phyloP scores from a whole-genome alignment of 73 alveolate genomes.

The Blepharisma stoltei region DNA sequence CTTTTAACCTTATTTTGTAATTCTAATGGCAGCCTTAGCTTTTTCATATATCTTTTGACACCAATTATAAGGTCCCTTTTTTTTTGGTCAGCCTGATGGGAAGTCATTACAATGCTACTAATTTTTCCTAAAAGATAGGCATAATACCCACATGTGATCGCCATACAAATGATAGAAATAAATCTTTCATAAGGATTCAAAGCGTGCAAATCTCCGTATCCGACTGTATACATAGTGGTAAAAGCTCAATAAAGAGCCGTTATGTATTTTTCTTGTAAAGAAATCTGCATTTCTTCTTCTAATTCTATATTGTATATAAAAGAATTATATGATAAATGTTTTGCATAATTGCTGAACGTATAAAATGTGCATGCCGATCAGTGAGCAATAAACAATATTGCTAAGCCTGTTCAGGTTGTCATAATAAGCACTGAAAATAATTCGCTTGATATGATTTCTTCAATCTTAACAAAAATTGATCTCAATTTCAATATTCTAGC shows the following conservation, averaged over 20 bases:
- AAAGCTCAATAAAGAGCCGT: conserved; percentile 25
- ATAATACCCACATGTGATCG: not conserved
- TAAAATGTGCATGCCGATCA: conserved; percentile 17
- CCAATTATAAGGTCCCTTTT: conserved; percentile 3
- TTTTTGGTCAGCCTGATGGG: not conserved
- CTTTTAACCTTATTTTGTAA: not conserved
- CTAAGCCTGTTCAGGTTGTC: not conserved
- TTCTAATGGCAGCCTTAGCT: not conserved
- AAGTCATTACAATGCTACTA: not conserved
- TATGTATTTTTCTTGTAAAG: not conserved
- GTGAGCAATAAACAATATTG: not conserved
- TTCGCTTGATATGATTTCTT: conserved; percentile 6
- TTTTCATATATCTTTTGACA: not conserved
- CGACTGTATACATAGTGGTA: conserved; percentile 30
- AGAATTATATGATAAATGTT: not conserved
- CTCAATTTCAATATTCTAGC: conserved; percentile 7
- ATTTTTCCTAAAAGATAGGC: conserved; percentile 20
- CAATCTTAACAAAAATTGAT: conserved; percentile 20
- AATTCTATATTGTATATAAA: not conserved
- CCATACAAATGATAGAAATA: conserved; percentile 8
- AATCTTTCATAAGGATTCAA: not conserved
- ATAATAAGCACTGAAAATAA: not conserved
- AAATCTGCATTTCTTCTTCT: not conserved
- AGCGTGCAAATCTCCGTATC: conserved; percentile 31
- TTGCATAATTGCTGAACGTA: not conserved